Evolutionary conservation across 192 early-diverging fungal genomes (phyloP), one percentile per base, ranked within the genome.

Genomic region (Podila epicladia): DNA sequence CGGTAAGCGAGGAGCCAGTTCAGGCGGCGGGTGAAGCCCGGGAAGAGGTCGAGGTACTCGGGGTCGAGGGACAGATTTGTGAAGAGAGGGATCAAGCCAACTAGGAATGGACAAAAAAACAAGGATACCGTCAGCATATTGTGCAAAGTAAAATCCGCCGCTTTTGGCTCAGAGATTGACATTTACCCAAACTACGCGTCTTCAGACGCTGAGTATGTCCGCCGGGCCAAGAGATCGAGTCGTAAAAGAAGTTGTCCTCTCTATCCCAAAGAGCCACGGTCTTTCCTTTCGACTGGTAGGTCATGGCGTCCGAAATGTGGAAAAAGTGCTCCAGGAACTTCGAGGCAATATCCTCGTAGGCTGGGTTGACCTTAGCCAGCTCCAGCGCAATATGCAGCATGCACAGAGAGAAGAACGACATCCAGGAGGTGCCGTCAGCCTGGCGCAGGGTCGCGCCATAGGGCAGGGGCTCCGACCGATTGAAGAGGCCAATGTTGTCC

Each of bases 241-340:
- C 87, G 62, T 89, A 89, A 63, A 84, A 89, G 61, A 89, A 89
- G 31, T 77, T 86, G 73, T 89, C 87, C 48, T 57, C 57, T 15
- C 68, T 51, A 58, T 87, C 73, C 86, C 86, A 87, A 5, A 87
- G 72, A 5, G 75, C 64, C 59, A 83, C 70, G 50, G 83, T 83
- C 20, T 72, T 72, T 20, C 65, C 74, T 4, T 64, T 58, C 12
- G 73, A 62, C 2, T 73, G 64, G 51, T 83, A 89, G 2, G 87
- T 85, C 67, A 89, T 82, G 3, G 87, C 87, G 55, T 89, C 86
- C 35, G 87, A 87, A 51, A 89, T 88, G 72, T 88, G 84, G 64
- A 89, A 82, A 72, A 88, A 89, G 75, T 89, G 87, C 64, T 89
- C 85, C 51, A 89, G 70, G 75, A 87, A 89, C 67, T 87, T 87